Evolutionary conservation across 306 rosid genomes (phyloP).

Genomic region (Albizia julibrissin): DNA sequence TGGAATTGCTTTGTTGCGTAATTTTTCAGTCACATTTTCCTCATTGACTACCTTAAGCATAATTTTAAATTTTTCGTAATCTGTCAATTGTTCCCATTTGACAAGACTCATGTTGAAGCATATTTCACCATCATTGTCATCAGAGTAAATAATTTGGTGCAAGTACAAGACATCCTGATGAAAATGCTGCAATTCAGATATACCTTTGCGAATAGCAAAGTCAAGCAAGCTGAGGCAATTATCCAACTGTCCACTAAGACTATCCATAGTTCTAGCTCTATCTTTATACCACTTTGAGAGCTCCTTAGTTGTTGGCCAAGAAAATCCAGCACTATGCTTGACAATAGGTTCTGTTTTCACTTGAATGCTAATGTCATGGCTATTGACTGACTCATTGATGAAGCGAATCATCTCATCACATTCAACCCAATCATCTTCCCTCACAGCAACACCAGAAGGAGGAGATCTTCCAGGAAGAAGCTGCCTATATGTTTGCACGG

Average conservation of each 20-base stretch:
- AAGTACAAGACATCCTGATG: constrained; percentile 73
- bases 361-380: constrained; percentile 54
- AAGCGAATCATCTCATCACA: constrained; percentile 73
- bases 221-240: constrained; percentile 80
- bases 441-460: constrained; percentile 70
- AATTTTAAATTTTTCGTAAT: constrained; percentile 77
- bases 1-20: constrained; percentile 75
- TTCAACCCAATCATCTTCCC: constrained; percentile 99
- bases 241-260: constrained; percentile 86
- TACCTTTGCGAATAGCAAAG: constrained; percentile 73
- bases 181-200: constrained; percentile 70
- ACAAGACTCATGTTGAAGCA: constrained; percentile 60
- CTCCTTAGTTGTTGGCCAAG: constrained; percentile 84
- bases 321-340: constrained; percentile 62
- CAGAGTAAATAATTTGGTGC: constrained; percentile 78
- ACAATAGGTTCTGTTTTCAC: constrained; percentile 84
- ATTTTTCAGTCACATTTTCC: constrained; percentile 63
- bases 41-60: constrained; percentile 87
- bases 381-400: constrained; percentile 50
- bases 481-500: constrained; percentile 84
- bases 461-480: constrained; percentile 95
- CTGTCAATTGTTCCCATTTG: constrained; percentile 71
- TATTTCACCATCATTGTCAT: constrained; percentile 54
- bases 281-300: constrained; percentile 75
- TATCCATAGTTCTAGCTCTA: constrained; percentile 84